Base-by-base conservation (phyloP, 371 early-diverging fungal species). In the Basidiobolus meristosporus region DNA sequence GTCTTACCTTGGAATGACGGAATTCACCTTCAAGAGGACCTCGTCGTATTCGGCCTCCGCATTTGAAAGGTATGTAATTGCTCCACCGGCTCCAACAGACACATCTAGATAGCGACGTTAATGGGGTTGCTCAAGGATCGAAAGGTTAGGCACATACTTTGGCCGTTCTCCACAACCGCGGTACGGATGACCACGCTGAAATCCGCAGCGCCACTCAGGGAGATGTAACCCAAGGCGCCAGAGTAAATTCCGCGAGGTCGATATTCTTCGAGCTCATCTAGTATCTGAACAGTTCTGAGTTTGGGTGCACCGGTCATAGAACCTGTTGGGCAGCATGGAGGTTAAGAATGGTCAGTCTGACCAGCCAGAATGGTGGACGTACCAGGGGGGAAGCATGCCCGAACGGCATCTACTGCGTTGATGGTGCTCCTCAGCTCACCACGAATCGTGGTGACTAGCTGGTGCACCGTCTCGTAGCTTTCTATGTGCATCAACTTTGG, bases 251-350 rank as follows among this genome's bases (percentile, higher is more conserved):
- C 91, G 0, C 97, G 71, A 1, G 67, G 70, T 4, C 52, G 49
- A 39, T 63, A 51, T 0, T 49, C 45, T 44, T 92, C 92, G 31
- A 93, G 59, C 17, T 57, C 48, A 42, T 82, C 81, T 18, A 97
- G 52, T 2, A 93, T 50, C 41, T 83, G 73, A 10, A 85, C 72
- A 0, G 90, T 79, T 15, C 95, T 66, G 14, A 74, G 60, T 50
- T 97, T 97, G 3, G 97, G 97, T 1, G 97, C 93, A 6, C 97
- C 97, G 0, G 95, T 97, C 93, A 97, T 92, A 0, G 91, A 90
- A 0, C 91, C 80, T 50, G 40, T 16, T n/a, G 32, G 19, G 17
- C 18, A 39, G 35, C 28, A 22, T 16, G 2, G 3, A 23, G 3
- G 11, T 16, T n/a, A 30, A 22, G 16, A 35, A 47, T 5, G 21